A percentile compares a stretch with the other conserved stretches of the same genome.
These are phyloP conservation scores for Alternaria metachromatica DNA, from an alignment of 2,329 filamentous ascomycete genomes.

Conservation along the genomic window DNA sequence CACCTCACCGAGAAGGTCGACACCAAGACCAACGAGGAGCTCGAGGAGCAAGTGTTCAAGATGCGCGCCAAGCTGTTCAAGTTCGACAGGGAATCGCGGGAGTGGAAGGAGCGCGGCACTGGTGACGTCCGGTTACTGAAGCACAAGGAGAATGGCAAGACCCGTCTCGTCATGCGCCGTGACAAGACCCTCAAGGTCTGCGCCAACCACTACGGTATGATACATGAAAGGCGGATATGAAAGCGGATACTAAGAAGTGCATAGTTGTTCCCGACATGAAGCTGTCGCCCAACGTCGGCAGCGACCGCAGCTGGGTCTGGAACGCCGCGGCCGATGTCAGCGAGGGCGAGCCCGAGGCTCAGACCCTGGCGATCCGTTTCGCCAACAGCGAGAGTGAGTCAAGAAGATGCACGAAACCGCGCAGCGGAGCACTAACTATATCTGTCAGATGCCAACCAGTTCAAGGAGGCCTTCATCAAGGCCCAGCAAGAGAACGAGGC, in stretches of 20 bases:
- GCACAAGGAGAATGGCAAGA: slow-evolving; percentile 99
- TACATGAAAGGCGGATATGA: slow-evolving; percentile 10
- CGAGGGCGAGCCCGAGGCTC: slow-evolving; percentile 95
- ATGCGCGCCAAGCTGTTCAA: slow-evolving; percentile 99
- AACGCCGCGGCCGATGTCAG: slow-evolving; percentile 97
- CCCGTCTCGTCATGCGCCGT: slow-evolving; percentile 94
- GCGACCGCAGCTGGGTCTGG: slow-evolving; percentile 99
- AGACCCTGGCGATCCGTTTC: slow-evolving; percentile 95
- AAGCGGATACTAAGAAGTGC: slow-evolving; percentile 27
- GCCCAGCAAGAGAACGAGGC: slow-evolving; percentile 95
- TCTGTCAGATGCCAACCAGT: slow-evolving; percentile 82
- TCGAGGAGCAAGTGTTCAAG: slow-evolving; percentile 97
- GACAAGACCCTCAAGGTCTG: slow-evolving; percentile 99
- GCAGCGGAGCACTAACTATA: slow-evolving; percentile 36
- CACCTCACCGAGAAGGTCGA: slow-evolving; percentile 97
- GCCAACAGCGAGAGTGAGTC: slow-evolving; percentile 90
- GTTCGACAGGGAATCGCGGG: slow-evolving; percentile 87
- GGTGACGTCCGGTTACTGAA: slow-evolving; percentile 95
- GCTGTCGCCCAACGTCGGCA: slow-evolving; percentile 95
- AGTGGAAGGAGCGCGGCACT: slow-evolving; percentile 99
- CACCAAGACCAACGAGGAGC: slow-evolving; percentile 97
- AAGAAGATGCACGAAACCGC: slow-evolving; percentile 48
- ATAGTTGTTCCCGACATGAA: slow-evolving; percentile 98
- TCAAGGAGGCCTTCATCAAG: slow-evolving; percentile 98
- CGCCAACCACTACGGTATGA: slow-evolving; percentile 98